These are phyloP conservation scores for Hibiscus tridactylites DNA, from an alignment of 345 rosid genomes.

Conservation along the genomic window DNA sequence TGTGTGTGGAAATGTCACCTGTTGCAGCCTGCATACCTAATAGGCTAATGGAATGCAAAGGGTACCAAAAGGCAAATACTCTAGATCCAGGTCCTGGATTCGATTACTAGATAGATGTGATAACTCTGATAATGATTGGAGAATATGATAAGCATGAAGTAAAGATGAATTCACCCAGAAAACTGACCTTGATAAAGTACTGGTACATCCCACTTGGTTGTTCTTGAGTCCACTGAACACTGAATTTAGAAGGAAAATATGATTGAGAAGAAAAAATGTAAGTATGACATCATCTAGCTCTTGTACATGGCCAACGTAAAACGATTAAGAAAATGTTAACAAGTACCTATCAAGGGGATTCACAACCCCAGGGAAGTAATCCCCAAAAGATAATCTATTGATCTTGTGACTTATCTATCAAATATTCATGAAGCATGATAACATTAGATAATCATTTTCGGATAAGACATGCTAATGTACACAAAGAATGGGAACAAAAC, in stretches of 20 bases:
- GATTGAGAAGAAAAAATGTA: neutral
- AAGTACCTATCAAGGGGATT: slow-evolving; percentile 93
- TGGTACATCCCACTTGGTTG: slow-evolving; percentile 81
- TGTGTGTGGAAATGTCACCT: neutral
- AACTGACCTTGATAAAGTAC: slow-evolving; percentile 80
- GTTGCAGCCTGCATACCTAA: neutral
- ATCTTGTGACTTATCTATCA: slow-evolving; percentile 82
- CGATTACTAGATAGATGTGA: neutral
- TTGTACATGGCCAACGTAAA: neutral
- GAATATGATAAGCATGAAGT: slow-evolving; percentile 1
- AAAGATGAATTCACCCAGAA: slow-evolving; percentile 6
- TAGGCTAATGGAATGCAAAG: neutral
- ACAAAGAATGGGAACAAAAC: neutral
- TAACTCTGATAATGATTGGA: neutral
- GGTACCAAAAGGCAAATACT: neutral
- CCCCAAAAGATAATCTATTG: slow-evolving; percentile 79
- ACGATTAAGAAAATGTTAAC: neutral
- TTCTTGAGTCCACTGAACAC: slow-evolving; percentile 77
- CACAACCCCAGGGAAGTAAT: slow-evolving; percentile 80
- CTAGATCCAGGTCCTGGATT: neutral
- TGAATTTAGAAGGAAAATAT: slow-evolving; percentile 19
- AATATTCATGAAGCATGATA: slow-evolving; percentile 3
- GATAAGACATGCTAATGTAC: neutral
- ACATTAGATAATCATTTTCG: neutral
- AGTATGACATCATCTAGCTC: neutral